Percentiles rank a stretch among this genome's conserved stretches.
These are phyloP conservation scores for Clavariopsis aquatica DNA, from an alignment of 495 filamentous ascomycete genomes.

Conservation along the genomic window DNA sequence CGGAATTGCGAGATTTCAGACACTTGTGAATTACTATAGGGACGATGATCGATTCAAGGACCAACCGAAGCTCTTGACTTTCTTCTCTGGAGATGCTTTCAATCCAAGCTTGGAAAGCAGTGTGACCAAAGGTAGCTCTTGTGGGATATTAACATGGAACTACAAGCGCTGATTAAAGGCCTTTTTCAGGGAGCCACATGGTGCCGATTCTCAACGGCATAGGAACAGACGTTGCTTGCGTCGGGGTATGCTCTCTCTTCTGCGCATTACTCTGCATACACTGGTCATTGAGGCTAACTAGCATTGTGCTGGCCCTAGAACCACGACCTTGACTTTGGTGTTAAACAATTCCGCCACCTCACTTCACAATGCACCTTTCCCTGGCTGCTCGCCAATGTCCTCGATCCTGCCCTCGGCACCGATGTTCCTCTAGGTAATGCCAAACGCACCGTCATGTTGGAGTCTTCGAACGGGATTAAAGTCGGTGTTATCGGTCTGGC, in stretches of 20 bases:
- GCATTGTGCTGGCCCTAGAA: slow-evolving; percentile 52
- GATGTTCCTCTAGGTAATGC: slow-evolving; percentile 68
- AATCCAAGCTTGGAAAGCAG: slow-evolving; percentile 85
- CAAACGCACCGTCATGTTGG: slow-evolving; percentile 68
- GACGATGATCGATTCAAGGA: slow-evolving; percentile 56
- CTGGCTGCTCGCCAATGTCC: slow-evolving; percentile 84
- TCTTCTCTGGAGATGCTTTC: slow-evolving; percentile 92
- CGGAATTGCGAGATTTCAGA: slow-evolving; percentile 75
- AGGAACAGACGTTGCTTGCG: slow-evolving; percentile 71
- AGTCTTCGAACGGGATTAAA: slow-evolving; percentile 78
- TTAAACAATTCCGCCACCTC: slow-evolving; percentile 72
- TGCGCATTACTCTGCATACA: background rate
- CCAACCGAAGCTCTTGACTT: slow-evolving; percentile 67
- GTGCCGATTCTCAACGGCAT: slow-evolving; percentile 80
- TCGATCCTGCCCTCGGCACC: slow-evolving; percentile 75
- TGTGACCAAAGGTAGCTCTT: slow-evolving; percentile 69
- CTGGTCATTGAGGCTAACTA: background rate
- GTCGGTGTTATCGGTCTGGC: slow-evolving; percentile 82
- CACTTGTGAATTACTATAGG: slow-evolving; percentile 73
- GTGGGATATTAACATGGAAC: background rate
- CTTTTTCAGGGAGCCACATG: slow-evolving; percentile 67
- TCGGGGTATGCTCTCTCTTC: slow-evolving; percentile 61
- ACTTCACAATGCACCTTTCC: slow-evolving; percentile 76
- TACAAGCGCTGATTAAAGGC: too few relatives aligned
- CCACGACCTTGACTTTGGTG: slow-evolving; percentile 94